A percentile compares a stretch with the other conserved stretches of the same genome.
Evolutionary conservation across 1,139 yeast species (phyloP).

Genomic region (Hanseniaspora uvarum): DNA sequence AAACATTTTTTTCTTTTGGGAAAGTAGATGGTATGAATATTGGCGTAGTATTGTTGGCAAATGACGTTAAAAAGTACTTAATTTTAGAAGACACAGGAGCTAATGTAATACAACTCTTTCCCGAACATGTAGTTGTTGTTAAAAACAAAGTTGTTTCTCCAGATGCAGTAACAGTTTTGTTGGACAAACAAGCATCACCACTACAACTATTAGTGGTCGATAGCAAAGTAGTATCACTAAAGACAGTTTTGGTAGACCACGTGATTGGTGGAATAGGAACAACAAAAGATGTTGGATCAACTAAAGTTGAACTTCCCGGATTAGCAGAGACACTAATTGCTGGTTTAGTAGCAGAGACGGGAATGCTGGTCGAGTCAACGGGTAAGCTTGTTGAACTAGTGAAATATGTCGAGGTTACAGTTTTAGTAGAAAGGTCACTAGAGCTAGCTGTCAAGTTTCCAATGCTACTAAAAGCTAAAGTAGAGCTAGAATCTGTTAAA

Average conservation of each 20-base stretch:
- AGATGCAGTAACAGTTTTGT: not conserved
- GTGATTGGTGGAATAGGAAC: constrained; percentile 2
- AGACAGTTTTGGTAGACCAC: not conserved
- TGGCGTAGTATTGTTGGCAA: not conserved
- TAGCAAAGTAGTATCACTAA: not conserved
- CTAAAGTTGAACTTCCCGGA: not conserved
- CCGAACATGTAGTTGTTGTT: not conserved
- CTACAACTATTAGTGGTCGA: constrained; percentile 2
- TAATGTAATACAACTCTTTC: not conserved
- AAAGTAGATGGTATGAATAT: not conserved
- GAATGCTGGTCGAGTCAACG: constrained; percentile 18
- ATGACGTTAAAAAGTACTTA: not conserved
- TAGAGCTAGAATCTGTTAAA: constrained; percentile 18
- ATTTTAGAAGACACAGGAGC: constrained; percentile 5
- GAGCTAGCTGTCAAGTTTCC: constrained; percentile 20
- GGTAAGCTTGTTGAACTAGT: not conserved
- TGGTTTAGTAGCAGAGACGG: constrained; percentile 18
- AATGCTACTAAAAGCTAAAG: constrained; percentile 10
- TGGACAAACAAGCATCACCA: not conserved
- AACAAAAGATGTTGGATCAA: not conserved
- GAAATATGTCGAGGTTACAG: constrained; percentile 14
- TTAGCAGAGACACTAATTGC: constrained; percentile 16
- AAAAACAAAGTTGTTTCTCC: not conserved
- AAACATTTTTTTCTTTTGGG: not conserved
- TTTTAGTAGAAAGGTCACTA: constrained; percentile 15